A percentile compares a stretch with the other conserved stretches of the same genome.
Evolutionary conservation across 2,329 filamentous ascomycete species (phyloP).

Genomic region (Cercospora sp.): DNA sequence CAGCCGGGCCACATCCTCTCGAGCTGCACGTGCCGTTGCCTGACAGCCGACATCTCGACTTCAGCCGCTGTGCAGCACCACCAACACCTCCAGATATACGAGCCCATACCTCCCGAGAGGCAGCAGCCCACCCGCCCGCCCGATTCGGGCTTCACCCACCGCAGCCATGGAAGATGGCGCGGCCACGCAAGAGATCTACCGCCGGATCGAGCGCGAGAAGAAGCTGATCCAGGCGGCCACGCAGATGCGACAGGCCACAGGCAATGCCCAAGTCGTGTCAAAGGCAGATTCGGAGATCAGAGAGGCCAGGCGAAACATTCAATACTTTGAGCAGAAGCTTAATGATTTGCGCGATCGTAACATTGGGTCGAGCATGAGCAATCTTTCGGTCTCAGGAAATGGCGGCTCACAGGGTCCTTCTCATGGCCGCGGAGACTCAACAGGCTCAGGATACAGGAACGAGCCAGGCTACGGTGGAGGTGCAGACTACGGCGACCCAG

Average conservation of each 20-base stretch:
- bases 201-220: conserved; percentile 98
- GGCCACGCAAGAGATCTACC: conserved; percentile 76
- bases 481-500: conserved; percentile 62
- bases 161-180: conserved; percentile 61
- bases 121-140: conserved; percentile 19
- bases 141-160: conserved; percentile 25
- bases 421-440: conserved; percentile 38
- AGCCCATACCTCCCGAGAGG: background rate
- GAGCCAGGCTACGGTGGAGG: conserved; percentile 50
- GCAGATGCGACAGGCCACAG: conserved; percentile 92
- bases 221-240: conserved; percentile 91
- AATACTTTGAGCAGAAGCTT: conserved; percentile 93
- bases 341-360: conserved; percentile 82
- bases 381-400: conserved; percentile 62
- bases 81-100: background rate
- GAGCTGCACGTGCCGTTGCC: conserved; percentile 18
- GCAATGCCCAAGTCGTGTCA: conserved; percentile 87
- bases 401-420: conserved; percentile 39
- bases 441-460: conserved; percentile 54
- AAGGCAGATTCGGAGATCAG: conserved; percentile 91
- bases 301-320: conserved; percentile 87
- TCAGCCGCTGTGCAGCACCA: conserved; percentile 4
- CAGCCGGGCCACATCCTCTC: conserved; percentile 5
- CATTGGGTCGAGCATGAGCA: conserved; percentile 66
- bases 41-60: conserved; percentile 6